These are phyloP conservation scores for Colletotrichum spinosum DNA, from an alignment of 2,329 filamentous ascomycete species.

Conservation along the genomic window DNA sequence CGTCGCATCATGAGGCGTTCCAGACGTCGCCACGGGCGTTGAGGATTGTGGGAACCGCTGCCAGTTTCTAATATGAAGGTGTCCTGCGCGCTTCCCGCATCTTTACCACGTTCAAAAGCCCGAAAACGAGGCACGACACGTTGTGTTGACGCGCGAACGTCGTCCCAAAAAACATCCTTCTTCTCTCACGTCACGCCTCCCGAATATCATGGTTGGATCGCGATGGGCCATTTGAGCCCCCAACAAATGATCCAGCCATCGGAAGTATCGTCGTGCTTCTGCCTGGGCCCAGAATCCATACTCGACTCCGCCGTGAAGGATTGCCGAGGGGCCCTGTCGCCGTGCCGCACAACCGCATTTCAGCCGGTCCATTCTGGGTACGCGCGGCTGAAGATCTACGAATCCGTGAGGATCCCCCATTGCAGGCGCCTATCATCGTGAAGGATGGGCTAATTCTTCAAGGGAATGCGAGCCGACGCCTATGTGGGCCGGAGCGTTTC, in stretches of 20 bases:
- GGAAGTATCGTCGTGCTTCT: not conserved
- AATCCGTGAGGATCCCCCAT: not conserved
- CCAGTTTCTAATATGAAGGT: not conserved
- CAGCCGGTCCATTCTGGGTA: not conserved
- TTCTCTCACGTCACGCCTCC: not conserved
- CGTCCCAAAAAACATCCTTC: not conserved
- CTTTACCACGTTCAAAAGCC: not conserved
- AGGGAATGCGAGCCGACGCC: not conserved
- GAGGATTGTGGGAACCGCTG: constrained; percentile 18
- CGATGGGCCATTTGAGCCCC: constrained; percentile 7
- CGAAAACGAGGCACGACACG: not conserved
- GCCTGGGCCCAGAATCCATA: not conserved
- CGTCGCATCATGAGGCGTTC: constrained; percentile 15
- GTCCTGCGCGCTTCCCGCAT: not conserved
- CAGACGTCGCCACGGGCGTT: not conserved
- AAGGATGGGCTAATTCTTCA: not conserved
- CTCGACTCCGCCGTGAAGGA: not conserved
- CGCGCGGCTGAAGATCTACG: too few relatives aligned
- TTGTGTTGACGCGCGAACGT: not conserved
- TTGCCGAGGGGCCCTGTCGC: not conserved
- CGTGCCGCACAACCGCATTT: not conserved
- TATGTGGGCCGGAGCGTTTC: not conserved
- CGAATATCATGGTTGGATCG: not conserved
- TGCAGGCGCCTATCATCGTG: not conserved
- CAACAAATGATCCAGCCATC: not conserved